Evolutionary conservation across 768 basidiomycete genomes (phyloP).

Genomic region (Myochromella boudieri): DNA sequence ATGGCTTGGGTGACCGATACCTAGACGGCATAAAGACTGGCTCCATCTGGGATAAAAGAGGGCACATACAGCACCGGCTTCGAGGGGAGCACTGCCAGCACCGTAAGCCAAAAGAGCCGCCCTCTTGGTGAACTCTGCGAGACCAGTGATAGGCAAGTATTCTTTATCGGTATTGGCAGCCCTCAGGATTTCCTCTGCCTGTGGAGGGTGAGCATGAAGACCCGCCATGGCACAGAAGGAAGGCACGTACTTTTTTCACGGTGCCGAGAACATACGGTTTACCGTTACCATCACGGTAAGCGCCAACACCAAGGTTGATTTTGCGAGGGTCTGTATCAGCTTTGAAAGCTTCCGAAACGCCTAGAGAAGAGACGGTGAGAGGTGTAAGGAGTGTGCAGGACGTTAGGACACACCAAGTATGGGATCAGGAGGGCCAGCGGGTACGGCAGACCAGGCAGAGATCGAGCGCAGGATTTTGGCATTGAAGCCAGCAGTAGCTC

Average conservation of each 20-base stretch:
- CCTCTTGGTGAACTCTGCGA: conserved; percentile 79
- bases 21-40: conserved; percentile 35
- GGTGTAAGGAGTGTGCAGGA: neutral
- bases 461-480: conserved; percentile 42
- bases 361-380: conserved; percentile 34
- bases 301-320: conserved; percentile 97
- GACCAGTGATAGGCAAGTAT: conserved; percentile 94
- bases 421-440: conserved; percentile 88
- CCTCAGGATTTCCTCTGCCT: conserved; percentile 79
- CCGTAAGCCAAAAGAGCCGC: conserved; percentile 93
- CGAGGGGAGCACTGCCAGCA: conserved; percentile 69
- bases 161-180: conserved; percentile 83
- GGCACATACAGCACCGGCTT: conserved; percentile 65
- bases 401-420: conserved; percentile 70
- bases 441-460: conserved; percentile 81
- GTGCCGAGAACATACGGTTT: conserved; percentile 92
- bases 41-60: conserved; percentile 3
- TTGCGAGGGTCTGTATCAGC: conserved; percentile 90
- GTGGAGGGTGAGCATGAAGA: conserved; percentile 1
- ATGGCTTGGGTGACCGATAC: conserved; percentile 90
- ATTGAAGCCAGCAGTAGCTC: conserved; percentile 37
- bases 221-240: neutral
- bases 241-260: conserved; percentile 72
- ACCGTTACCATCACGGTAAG: conserved; percentile 90
- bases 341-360: conserved; percentile 95